Conservation (phyloP, 345 rosid species). For the Rubroshorea leprosula region DNA sequence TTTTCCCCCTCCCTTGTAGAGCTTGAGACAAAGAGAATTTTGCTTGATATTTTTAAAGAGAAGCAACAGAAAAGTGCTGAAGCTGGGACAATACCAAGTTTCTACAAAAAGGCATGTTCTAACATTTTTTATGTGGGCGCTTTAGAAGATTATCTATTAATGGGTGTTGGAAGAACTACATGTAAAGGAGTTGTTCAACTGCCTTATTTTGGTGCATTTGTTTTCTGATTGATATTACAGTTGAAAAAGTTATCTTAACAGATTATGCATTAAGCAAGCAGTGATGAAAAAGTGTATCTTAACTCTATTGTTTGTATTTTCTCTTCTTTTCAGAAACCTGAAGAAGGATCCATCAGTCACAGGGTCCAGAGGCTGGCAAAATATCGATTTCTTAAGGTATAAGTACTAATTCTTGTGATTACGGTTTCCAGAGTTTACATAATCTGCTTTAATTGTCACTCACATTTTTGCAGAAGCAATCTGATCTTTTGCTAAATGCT, state of each 20-base stretch:
- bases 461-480: constrained; percentile 74
- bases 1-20: constrained; percentile 42
- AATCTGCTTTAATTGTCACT: constrained; percentile 1
- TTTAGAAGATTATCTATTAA: not conserved
- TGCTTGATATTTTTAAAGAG: constrained; percentile 97
- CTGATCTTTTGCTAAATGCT: constrained; percentile 87
- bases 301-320: constrained; percentile 10
- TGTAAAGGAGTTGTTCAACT: not conserved
- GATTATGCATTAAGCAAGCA: not conserved
- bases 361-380: constrained; percentile 93
- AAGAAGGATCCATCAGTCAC: constrained; percentile 93
- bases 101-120: constrained; percentile 86
- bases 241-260: not conserved
- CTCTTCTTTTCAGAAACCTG: constrained; percentile 76
- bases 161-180: not conserved
- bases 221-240: not conserved
- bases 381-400: constrained; percentile 85
- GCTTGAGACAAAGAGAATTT: constrained; percentile 94
- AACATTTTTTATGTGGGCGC: constrained; percentile 5
- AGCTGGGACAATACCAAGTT: constrained; percentile 83
- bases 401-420: not conserved
- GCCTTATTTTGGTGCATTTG: not conserved
- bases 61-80: constrained; percentile 91
- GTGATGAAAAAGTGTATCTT: not conserved
- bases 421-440: constrained; percentile 3